phyloP scores from a whole-genome alignment of 768 basidiomycete species.

The Pleurotus giganteus region DNA sequence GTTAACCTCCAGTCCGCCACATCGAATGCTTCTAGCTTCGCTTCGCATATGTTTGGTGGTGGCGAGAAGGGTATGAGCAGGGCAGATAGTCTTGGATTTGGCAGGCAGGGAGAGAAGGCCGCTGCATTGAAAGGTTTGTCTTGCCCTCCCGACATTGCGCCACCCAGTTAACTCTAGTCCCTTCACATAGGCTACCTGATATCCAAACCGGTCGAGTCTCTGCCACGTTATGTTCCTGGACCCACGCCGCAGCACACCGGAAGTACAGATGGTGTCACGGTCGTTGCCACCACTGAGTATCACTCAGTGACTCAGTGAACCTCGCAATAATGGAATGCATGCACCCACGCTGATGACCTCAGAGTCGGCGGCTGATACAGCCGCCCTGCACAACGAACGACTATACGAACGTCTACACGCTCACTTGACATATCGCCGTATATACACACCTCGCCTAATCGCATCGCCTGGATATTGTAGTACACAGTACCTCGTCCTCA shows the following conservation, averaged over 20 bases:
- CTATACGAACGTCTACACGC: too few relatives aligned
- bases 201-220: slow-evolving; percentile 55
- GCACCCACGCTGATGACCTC: neutral
- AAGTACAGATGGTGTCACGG: slow-evolving; percentile 7
- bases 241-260: slow-evolving; percentile 16
- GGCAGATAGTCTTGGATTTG: slow-evolving; percentile 65
- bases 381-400: too few relatives aligned
- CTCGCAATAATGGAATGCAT: too few relatives aligned
- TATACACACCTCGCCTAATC: too few relatives aligned
- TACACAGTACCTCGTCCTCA: too few relatives aligned
- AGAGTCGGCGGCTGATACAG: too few relatives aligned
- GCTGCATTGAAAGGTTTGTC: slow-evolving; percentile 62
- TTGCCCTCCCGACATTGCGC: slow-evolving; percentile 12
- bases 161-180: neutral
- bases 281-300: slow-evolving; percentile 5
- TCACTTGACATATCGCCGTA: too few relatives aligned
- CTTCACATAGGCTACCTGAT: slow-evolving; percentile 49
- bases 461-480: too few relatives aligned
- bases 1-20: slow-evolving; percentile 27
- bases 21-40: slow-evolving; percentile 21
- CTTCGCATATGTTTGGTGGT: slow-evolving; percentile 9
- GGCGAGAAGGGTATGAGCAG: slow-evolving; percentile 11
- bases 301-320: slow-evolving; percentile 4
- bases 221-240: slow-evolving; percentile 49
- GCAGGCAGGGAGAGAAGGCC: slow-evolving; percentile 76